Evolutionary conservation across 768 basidiomycete genomes (phyloP), one percentile per base, ranked within the genome.

Genomic region (Mycena rebaudengoi): DNA sequence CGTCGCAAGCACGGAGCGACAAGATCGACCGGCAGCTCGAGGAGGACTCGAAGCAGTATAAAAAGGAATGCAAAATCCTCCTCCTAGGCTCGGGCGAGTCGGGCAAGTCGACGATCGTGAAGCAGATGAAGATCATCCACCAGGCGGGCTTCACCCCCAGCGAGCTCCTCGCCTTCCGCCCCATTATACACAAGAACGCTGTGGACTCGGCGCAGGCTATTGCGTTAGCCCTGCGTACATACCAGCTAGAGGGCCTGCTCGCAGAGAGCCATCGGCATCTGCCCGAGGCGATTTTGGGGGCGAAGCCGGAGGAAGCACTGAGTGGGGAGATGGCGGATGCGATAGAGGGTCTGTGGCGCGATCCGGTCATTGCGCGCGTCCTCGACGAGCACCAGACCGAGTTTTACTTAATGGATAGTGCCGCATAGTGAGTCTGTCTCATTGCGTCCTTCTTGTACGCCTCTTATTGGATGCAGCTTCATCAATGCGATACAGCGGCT

Each of bases 361-460:
- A 87, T 64, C 80, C 82, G 8, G 79, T 86, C 52, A 76, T 80
- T 5, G 16, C 35, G 16, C 55, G 65, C 12, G 58, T 73, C 6
- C 51, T 70, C 25, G 72, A 73, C 66, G 70, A 71, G 62, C 82
- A 83, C 55, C 71, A 72, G 13, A 83, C 76, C 71, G 88, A 91
- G 60, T 93, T 92, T 69, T 93, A 93, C 70, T 78, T 94, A 20
- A 92, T 92, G 91, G 91, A 93, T 71, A 89, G 86, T 35, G 92
- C 91, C 0, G 79, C 82, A 33, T 92, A 92, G 88, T 90, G 62
- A 72, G 88, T 82, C 14, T 16, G 1, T 23, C 26, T 23, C 32
- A n/a, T 29, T 16, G 21, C 12, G 43, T 40, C 14, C 7, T 29
- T 37, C 0, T 20, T 56, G 18, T 12, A 43, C 25, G 61, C 66